Percentiles rank a stretch among this genome's conserved stretches.
phyloP scores from a whole-genome alignment of 2,329 filamentous ascomycete species.

The Sordariomycetes sp. region DNA sequence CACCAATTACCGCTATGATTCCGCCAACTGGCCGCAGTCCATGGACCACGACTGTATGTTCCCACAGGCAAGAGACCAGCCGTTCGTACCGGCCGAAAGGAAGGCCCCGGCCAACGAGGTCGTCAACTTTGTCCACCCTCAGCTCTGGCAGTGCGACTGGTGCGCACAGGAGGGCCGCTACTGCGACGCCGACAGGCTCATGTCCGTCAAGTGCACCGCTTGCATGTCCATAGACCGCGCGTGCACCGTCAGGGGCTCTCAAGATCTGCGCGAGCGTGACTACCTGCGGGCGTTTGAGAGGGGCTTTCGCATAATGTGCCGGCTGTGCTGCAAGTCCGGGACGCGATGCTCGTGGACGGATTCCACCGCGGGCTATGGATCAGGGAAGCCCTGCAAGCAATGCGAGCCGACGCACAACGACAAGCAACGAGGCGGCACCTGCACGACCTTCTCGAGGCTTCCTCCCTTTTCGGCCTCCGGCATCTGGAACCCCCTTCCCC shows the following conservation, averaged over 20 bases:
- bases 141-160: slow-evolving; percentile 1
- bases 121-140: neutral
- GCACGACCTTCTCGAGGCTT: neutral
- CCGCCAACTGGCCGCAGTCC: neutral
- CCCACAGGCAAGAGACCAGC: neutral
- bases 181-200: slow-evolving; percentile 4
- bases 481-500: neutral
- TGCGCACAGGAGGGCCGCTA: neutral
- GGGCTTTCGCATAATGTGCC: slow-evolving; percentile 2
- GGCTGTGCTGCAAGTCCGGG: neutral
- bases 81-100: neutral
- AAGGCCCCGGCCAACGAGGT: neutral
- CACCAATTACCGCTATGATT: neutral
- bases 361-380: neutral
- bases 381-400: neutral
- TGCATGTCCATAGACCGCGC: neutral
- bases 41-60: neutral
- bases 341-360: slow-evolving; percentile 1
- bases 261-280: neutral
- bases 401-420: neutral
- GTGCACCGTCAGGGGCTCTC: neutral
- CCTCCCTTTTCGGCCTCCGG: neutral
- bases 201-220: neutral
- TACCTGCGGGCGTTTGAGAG: neutral
- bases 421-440: neutral